Percentiles rank a stretch among this genome's conserved stretches.
phyloP scores from a whole-genome alignment of 177 flowering plant genomes.

The Tripterygium wilfordii region DNA sequence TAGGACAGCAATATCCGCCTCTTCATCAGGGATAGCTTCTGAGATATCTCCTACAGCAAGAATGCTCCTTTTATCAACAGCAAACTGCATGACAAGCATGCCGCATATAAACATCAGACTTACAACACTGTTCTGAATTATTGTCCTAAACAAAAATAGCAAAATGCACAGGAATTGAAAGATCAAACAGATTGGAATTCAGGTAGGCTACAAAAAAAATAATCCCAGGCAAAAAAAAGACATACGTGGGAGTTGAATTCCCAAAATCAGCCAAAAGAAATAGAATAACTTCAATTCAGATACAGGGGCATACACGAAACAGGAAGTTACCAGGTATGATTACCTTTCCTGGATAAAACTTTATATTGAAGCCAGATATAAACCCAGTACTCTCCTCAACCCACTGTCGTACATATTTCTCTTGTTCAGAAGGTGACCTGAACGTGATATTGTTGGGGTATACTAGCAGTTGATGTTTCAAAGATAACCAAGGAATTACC shows the following conservation, averaged over 20 bases:
- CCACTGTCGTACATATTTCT: conserved; percentile 70
- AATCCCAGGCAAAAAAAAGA: too few relatives aligned
- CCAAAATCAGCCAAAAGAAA: too few relatives aligned
- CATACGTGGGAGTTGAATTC: too few relatives aligned
- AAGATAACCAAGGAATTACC: conserved; percentile 91
- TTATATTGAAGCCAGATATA: conserved; percentile 43
- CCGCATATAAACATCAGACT: not conserved
- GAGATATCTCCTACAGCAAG: conserved; percentile 86
- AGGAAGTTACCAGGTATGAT: conserved; percentile 2
- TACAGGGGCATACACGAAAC: too few relatives aligned
- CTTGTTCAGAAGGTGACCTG: conserved; percentile 67
- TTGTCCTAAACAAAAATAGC: too few relatives aligned
- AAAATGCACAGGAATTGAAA: not conserved
- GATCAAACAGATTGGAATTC: not conserved
- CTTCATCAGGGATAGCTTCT: conserved; percentile 68
- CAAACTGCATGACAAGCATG: conserved; percentile 42
- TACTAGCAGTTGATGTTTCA: conserved; percentile 66
- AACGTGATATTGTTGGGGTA: conserved; percentile 65
- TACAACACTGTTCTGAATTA: too few relatives aligned
- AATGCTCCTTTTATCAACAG: conserved; percentile 81
- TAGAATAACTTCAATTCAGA: too few relatives aligned
- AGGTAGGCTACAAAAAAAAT: not conserved
- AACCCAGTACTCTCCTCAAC: conserved; percentile 76
- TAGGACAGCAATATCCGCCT: conserved; percentile 89
- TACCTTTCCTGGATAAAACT: conserved; percentile 93